Percentiles rank a stretch among this genome's conserved stretches.
Evolutionary conservation across 331 rosid genomes (phyloP).

Genomic region (Saraca asoca): DNA sequence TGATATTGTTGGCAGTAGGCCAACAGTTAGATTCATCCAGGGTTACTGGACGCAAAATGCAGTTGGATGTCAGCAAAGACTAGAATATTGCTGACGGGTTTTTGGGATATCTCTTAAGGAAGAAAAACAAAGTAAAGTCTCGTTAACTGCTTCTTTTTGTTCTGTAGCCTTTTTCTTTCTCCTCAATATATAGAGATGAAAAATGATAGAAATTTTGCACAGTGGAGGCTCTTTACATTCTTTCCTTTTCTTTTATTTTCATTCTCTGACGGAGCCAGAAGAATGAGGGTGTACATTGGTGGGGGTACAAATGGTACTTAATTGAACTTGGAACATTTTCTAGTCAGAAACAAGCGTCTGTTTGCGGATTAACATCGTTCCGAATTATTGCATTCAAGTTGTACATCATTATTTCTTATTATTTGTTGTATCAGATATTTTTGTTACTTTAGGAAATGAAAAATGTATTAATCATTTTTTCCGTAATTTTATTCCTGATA

Average conservation of each 20-base stretch:
- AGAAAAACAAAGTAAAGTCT: slow-evolving; percentile 24
- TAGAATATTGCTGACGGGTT: slow-evolving; percentile 47
- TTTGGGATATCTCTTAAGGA: slow-evolving; percentile 46
- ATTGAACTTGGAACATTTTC: slow-evolving; percentile 56
- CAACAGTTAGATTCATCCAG: slow-evolving; percentile 45
- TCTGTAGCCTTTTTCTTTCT: slow-evolving; percentile 32
- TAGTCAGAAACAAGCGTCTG: slow-evolving; percentile 56
- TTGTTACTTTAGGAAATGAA: too few species aligned
- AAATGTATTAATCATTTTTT: too few species aligned
- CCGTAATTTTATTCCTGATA: too few species aligned
- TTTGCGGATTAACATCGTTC: slow-evolving; percentile 53
- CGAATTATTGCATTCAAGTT: slow-evolving; percentile 25
- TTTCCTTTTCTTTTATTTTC: slow-evolving; percentile 32
- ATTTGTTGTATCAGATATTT: background rate
- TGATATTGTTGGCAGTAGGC: slow-evolving; percentile 43
- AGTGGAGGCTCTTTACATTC: slow-evolving; percentile 47
- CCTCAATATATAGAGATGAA: slow-evolving; percentile 40
- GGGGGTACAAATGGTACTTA: slow-evolving; percentile 78
- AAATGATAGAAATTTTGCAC: slow-evolving; percentile 69
- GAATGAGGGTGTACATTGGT: slow-evolving; percentile 80
- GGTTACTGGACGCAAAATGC: slow-evolving; percentile 43
- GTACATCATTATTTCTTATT: background rate
- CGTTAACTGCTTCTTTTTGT: slow-evolving; percentile 33
- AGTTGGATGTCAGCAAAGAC: slow-evolving; percentile 41
- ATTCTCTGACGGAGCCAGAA: slow-evolving; percentile 39